These are phyloP conservation scores for Auriculariales sp. DNA, from an alignment of 768 basidiomycete genomes.

Conservation along the genomic window DNA sequence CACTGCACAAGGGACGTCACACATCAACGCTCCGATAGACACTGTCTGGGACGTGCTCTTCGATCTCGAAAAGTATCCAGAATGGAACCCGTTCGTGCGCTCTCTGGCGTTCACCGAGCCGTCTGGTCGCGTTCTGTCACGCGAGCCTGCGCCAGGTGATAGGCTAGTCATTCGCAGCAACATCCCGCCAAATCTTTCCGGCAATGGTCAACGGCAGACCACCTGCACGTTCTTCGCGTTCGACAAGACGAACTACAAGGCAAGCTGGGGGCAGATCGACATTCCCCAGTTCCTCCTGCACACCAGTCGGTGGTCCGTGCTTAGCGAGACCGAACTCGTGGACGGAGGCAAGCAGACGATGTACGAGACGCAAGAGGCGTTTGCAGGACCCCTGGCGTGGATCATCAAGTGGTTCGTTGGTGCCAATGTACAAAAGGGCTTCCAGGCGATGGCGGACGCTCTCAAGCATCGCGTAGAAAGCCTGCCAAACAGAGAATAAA, in stretches of 20 bases:
- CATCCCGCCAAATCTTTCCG: conserved; percentile 43
- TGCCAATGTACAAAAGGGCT: conserved; percentile 27
- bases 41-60: conserved; percentile 46
- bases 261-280: conserved; percentile 36
- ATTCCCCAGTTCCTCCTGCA: conserved; percentile 33
- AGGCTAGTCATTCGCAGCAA: conserved; percentile 38
- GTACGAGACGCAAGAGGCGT: conserved; percentile 53
- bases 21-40: conserved; percentile 47
- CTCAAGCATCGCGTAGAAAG: conserved; percentile 25
- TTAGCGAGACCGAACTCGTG: conserved; percentile 28
- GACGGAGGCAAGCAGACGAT: conserved; percentile 34
- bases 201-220: conserved; percentile 23
- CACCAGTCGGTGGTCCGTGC: conserved; percentile 49
- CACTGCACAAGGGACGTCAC: conserved; percentile 25
- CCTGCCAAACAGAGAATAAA: no score
- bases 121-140: conserved; percentile 27
- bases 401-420: conserved; percentile 31
- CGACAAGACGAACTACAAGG: conserved; percentile 38
- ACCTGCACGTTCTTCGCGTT: conserved; percentile 30
- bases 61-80: conserved; percentile 44
- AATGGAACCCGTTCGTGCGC: conserved; percentile 40
- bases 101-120: conserved; percentile 31
- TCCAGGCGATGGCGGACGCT: conserved; percentile 39
- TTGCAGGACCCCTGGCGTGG: conserved; percentile 40
- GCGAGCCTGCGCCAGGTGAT: conserved; percentile 33